Percentiles rank a stretch among this genome's conserved stretches.
phyloP scores from a whole-genome alignment of 2,329 filamentous ascomycete species.

The Pestalotiopsis sp. region DNA sequence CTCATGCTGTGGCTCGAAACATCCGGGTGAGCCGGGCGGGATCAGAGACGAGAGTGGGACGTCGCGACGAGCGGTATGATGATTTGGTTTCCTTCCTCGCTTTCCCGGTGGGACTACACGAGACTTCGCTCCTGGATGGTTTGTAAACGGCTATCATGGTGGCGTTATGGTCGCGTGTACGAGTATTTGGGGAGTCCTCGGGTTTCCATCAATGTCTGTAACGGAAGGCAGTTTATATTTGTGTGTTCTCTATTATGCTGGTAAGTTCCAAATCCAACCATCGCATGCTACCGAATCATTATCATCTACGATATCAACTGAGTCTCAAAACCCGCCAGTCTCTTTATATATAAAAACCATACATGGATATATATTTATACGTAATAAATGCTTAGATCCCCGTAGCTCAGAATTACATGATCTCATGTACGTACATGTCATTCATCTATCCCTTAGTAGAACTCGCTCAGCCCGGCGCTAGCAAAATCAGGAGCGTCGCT shows the following conservation, averaged over 20 bases:
- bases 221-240: no score
- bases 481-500: slow-evolving; percentile 57
- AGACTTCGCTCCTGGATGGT: neutral
- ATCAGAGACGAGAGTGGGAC: neutral
- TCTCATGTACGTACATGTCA: neutral
- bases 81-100: neutral
- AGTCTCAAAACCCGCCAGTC: no score
- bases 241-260: no score
- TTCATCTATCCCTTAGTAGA: neutral
- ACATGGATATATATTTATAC: neutral
- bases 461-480: slow-evolving; percentile 48
- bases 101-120: neutral
- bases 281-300: no score
- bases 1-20: neutral
- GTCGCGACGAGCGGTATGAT: neutral
- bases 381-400: neutral
- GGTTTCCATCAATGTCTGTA: no score
- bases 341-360: neutral
- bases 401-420: neutral
- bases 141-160: neutral
- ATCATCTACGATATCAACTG: no score
- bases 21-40: neutral
- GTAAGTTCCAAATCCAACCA: no score
- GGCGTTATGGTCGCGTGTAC: neutral
- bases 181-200: neutral